Evolutionary conservation across 202 grass and related monocot genomes (phyloP), one percentile per base, ranked within the genome.

Genomic region (Setaria italica): DNA sequence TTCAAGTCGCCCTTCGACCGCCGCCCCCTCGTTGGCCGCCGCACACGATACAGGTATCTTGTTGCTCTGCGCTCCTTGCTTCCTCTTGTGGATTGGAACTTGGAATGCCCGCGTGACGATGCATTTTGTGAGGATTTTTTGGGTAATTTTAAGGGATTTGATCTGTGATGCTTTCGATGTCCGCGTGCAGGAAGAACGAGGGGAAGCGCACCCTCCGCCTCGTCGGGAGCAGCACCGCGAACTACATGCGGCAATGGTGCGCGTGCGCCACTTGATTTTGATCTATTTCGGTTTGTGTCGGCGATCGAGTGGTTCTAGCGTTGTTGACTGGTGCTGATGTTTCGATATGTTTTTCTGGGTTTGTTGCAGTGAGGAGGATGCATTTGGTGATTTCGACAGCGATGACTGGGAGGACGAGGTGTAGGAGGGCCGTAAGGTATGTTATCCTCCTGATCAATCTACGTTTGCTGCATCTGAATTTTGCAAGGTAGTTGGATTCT

Each of bases 1-100:
- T 84, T 84, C 72, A 84, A 77, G 82, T 68, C 62, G n/a, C 82
- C 72, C 48, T 84, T 84, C 35, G 72, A 84, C 63, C 60, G 82
- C 14, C 82, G 72, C 35, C 72, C 82, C 62, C 72, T 76, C 60
- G 14, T 84, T 29, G 82, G 62, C 48, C 48, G 35, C 60, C 72
- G 72, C 74, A 62, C 33, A 30, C 82, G 47, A 16, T 1, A 17
- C 59, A 84, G 72, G 82, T 76, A 55, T 14, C 4, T 16, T 32
- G 15, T 54, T 29, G 14, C 62, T 53, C 60, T 33, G 9, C 34
- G 21, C 48, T 16, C 7, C 13, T 25, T 25, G 64, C 34, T 9
- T 80, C 25, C 47, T 67, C 30, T 25, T 53, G 62, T 54, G 13
- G 17, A 19, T 54, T 80, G 63, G 1, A 12, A 74, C 50, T 54